Base-by-base conservation (phyloP, 345 rosid species). In the Syzygium oleosum region DNA sequence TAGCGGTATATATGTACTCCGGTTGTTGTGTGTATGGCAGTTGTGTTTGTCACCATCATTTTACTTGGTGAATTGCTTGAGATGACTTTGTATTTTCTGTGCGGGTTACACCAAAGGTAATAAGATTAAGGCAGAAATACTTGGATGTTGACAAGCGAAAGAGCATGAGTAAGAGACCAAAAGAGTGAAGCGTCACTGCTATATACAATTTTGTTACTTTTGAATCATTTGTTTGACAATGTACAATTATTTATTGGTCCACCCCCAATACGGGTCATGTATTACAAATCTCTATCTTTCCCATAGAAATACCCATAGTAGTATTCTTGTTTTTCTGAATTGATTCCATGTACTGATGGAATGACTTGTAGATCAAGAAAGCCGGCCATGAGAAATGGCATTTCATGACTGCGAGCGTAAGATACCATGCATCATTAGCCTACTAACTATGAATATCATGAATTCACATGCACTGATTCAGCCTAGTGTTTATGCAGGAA, bases 71-170 rank as follows among this genome's bases (percentile, higher is more conserved):
- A 16, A 84, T 17, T 11, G 15, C 63, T 84, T 53, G 43, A 14
- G 15, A 34, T 52, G 73, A 85, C 34, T 14, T 58, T 86, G 79
- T 41, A 15, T 52, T 85, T 23, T 78, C 10, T 25, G 49, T 88
- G 92, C 91, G 95, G 99, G 99, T 98, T 53, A 96, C 99, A 12
- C 99, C 99, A 3, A 98, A 98, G 93, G 91, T 93, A 21, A 96
- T 98, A 87, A 91, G 99, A 77, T 86, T 98, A 68, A 94, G 99
- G 90, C 96, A 98, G 92, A 93, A 93, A 91, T 94, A 94, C 91
- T 89, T 96, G 85, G 99, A 98, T 13, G 99, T 96, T 58, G 96
- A 92, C 94, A 96, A 96, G 91, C 97, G 99, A 68, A 96, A 98
- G 93, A 73, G 95, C 88, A 94, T 91, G 96, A 96, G 98, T 87